A percentile compares a stretch with the other conserved stretches of the same genome.
Conservation (phyloP, 2,329 filamentous ascomycete genomes). For the Chlorencoelia australis region DNA sequence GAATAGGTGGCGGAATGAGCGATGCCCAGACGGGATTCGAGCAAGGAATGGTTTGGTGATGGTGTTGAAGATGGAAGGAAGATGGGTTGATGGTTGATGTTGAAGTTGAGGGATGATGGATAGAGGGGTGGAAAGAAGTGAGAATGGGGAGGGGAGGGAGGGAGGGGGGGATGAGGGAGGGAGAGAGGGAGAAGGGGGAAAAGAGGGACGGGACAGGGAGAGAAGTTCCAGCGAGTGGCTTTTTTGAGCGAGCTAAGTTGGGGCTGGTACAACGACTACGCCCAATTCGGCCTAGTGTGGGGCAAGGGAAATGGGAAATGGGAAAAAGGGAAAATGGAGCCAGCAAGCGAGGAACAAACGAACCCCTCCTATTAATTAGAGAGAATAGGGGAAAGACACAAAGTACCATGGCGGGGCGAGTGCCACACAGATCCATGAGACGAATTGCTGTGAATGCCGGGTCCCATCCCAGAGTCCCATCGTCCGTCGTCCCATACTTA, state of each 20-base stretch:
- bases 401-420: too few species aligned
- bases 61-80: conserved; percentile 8
- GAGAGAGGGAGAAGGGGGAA: conserved; percentile 9
- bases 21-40: conserved; percentile 22
- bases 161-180: conserved; percentile 15
- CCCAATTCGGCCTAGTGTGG: neutral
- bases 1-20: conserved; percentile 18
- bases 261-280: too few species aligned
- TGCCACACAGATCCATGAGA: too few species aligned
- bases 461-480: too few species aligned
- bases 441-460: too few species aligned
- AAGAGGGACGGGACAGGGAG: conserved; percentile 12
- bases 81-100: conserved; percentile 19
- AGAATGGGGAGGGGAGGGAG: conserved; percentile 16
- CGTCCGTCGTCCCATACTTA: too few species aligned
- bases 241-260: too few species aligned
- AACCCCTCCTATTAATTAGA: too few species aligned
- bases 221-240: conserved; percentile 8
- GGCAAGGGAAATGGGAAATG: neutral
- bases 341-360: too few species aligned
- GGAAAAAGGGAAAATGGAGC: neutral
- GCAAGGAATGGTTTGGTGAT: conserved; percentile 18
- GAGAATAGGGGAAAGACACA: too few species aligned
- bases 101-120: conserved; percentile 22
- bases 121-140: conserved; percentile 13